Base-by-base conservation (phyloP, 2,329 filamentous ascomycete genomes). In the Truncatella angustata region DNA sequence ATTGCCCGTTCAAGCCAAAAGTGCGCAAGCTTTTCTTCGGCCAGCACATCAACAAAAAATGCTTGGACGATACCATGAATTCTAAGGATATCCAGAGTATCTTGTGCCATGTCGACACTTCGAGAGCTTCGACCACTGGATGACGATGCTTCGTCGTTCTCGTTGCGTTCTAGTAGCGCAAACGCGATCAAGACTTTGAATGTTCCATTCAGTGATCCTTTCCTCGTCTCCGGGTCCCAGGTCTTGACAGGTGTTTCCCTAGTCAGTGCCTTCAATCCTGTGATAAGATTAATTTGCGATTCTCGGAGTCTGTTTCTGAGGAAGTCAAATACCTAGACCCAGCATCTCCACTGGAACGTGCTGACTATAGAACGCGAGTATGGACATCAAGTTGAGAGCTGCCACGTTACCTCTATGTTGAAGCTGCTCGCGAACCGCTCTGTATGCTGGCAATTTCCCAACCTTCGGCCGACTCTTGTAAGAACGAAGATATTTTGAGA, bases 291-390 rank as follows among this genome's bases (percentile, higher is more conserved):
- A 63, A 59, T 20, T 36, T 16, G 20, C 2, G 5, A 3, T 6
- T 7, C 7, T 14, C n/a, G 5, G 14, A 32, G 47, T 32, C n/a
- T 39, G 7, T 5, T 18, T 21, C 4, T n/a, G 16, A 36, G 4
- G 23, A 21, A 24, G n/a, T 14, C 42, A 56, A 69, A 58, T 65
- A 65, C 84, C 85, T 14, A 87, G 70, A 26, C 71, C 71, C 11
- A 89, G 69, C 73, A 90, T 80, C 51, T 85, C 84, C 20, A 88
- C 82, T 0, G 86, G 86, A 4, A 88, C 74, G 51, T 84, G 77
- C 51, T 84, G 82, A 36, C 82, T 81, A 50, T 86, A 83, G 60
- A 88, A 88, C 1, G 80, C 81, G 12, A 89, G 66, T 11, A 89
- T 68, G 20, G 80, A 81, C 56, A 89, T 82, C 32, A 89, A 66